A percentile compares a stretch with the other conserved stretches of the same genome.
These are phyloP conservation scores for Lagerstroemia speciosa DNA, from an alignment of 345 rosid genomes.

Conservation along the genomic window DNA sequence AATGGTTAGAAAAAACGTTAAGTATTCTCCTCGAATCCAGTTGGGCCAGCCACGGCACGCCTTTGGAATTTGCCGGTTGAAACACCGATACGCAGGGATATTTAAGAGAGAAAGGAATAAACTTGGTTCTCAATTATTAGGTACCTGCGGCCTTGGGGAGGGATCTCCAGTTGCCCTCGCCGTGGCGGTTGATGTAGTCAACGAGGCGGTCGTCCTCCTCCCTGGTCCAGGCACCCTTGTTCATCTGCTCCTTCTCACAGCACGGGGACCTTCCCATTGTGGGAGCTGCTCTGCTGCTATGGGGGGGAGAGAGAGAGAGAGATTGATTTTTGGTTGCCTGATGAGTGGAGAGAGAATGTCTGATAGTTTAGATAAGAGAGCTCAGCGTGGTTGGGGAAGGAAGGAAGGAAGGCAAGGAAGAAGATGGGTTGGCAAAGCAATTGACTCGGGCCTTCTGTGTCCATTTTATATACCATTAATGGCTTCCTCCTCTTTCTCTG, in stretches of 20 bases:
- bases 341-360: background rate
- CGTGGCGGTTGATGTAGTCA: conserved; percentile 35
- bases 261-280: conserved; percentile 49
- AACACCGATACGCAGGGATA: too few species aligned
- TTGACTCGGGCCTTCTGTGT: conserved; percentile 9
- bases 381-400: background rate
- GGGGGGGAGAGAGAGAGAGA: too few species aligned
- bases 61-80: too few species aligned
- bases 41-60: too few species aligned
- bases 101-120: too few species aligned
- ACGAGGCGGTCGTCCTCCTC: conserved; percentile 48
- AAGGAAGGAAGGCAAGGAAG: too few species aligned
- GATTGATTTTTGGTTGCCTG: background rate
- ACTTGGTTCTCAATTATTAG: too few species aligned
- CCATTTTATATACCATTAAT: background rate
- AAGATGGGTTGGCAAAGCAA: background rate
- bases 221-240: conserved; percentile 57
- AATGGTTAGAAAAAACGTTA: too few species aligned
- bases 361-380: background rate
- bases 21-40: too few species aligned
- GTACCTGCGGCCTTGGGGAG: conserved; percentile 56
- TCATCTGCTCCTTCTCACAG: conserved; percentile 54
- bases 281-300: background rate
- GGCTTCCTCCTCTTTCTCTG: background rate
- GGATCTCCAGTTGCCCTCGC: conserved; percentile 54